Evolutionary conservation across 2,329 filamentous ascomycete species (phyloP).

Genomic region (Aspergillus floridensis): DNA sequence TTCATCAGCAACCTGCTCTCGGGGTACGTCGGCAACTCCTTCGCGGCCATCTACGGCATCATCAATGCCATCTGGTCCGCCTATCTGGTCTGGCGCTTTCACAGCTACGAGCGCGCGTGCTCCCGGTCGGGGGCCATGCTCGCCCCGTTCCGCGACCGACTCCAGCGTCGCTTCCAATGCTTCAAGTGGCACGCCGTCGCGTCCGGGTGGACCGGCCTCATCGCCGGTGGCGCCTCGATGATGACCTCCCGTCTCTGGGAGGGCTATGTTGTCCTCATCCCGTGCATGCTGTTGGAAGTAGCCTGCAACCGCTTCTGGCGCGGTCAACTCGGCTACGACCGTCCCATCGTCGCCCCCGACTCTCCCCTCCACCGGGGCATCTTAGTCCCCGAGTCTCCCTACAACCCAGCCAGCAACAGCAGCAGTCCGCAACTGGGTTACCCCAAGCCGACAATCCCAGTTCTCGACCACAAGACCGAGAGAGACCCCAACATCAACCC

Average conservation of each 20-base stretch:
- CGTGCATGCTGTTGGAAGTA: constrained; percentile 49
- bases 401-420: not conserved
- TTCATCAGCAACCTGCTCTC: constrained; percentile 53
- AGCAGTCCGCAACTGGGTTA: not conserved
- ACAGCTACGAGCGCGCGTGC: constrained; percentile 35
- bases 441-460: not conserved
- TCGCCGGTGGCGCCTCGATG: constrained; percentile 52
- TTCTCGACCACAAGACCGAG: not conserved
- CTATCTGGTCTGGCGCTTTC: constrained; percentile 44
- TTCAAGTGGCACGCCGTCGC: constrained; percentile 47
- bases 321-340: constrained; percentile 47
- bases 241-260: constrained; percentile 52
- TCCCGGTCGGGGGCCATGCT: constrained; percentile 19
- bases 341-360: constrained; percentile 26
- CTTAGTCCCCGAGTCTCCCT: not conserved
- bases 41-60: constrained; percentile 51
- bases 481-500: not conserved
- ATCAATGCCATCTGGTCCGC: constrained; percentile 50
- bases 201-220: constrained; percentile 47
- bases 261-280: constrained; percentile 53
- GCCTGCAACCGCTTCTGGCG: constrained; percentile 53
- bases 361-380: not conserved
- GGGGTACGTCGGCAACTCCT: constrained; percentile 55
- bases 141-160: constrained; percentile 22
- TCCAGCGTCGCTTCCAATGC: constrained; percentile 40